These are phyloP conservation scores for Balamuthia mandrillaris DNA, from an alignment of 208 protist species.

Conservation along the genomic window DNA sequence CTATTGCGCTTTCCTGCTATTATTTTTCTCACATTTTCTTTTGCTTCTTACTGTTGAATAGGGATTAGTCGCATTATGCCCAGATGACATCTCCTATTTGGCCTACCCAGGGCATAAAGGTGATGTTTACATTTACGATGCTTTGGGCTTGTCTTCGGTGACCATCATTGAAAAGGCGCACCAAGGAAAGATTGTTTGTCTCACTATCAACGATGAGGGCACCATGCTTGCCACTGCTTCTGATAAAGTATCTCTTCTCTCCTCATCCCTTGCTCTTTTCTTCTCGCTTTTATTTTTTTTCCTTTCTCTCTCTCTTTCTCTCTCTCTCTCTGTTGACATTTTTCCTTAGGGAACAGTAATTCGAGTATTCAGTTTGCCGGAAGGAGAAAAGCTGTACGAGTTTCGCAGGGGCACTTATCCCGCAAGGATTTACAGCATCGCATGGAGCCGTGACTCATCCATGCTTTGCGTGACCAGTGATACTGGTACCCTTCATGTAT, in stretches of 20 bases:
- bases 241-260: too few species aligned
- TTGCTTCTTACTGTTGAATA: too few species aligned
- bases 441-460: constrained; percentile 33
- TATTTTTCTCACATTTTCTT: too few species aligned
- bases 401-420: constrained; percentile 44
- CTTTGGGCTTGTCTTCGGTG: background rate
- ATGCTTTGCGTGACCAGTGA: constrained; percentile 44
- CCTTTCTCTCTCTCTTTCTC: too few species aligned
- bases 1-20: too few species aligned
- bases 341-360: constrained; percentile 50
- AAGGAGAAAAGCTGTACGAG: constrained; percentile 32
- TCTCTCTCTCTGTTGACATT: too few species aligned
- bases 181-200: background rate
- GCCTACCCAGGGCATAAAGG: constrained; percentile 28
- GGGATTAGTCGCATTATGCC: background rate
- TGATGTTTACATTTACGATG: constrained; percentile 25
- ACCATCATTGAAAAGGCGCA: constrained; percentile 42
- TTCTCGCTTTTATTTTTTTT: too few species aligned
- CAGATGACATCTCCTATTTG: background rate
- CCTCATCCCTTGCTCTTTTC: too few species aligned
- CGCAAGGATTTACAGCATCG: constrained; percentile 43
- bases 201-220: constrained; percentile 32
- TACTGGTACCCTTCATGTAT: constrained; percentile 47
- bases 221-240: constrained; percentile 38
- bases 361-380: constrained; percentile 25